phyloP scores from a whole-genome alignment of 2,329 filamentous ascomycete species.

The Alternaria brassicicola region DNA sequence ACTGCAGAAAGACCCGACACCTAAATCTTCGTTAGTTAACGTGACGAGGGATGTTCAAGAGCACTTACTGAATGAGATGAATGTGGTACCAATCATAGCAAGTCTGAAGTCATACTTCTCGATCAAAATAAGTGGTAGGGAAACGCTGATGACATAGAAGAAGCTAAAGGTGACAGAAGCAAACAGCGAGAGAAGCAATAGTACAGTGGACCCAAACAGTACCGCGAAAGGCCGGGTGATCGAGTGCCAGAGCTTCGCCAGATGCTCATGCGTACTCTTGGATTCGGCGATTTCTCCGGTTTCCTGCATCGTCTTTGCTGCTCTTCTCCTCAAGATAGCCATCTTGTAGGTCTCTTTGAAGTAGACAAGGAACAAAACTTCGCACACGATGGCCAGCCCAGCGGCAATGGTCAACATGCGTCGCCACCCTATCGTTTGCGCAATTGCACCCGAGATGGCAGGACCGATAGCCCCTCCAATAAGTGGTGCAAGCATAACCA shows the following conservation, averaged over 20 bases:
- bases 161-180: conserved; percentile 52
- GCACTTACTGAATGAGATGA: conserved; percentile 60
- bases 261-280: conserved; percentile 24
- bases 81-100: conserved; percentile 59
- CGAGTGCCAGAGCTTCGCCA: conserved; percentile 43
- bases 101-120: conserved; percentile 55
- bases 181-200: conserved; percentile 59
- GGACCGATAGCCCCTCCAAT: conserved; percentile 64
- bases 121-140: conserved; percentile 52
- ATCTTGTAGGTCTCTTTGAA: conserved; percentile 68
- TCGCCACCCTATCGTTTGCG: conserved; percentile 63
- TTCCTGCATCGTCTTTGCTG: conserved; percentile 26
- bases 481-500: conserved; percentile 63
- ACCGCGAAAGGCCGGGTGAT: conserved; percentile 52
- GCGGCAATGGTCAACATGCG: conserved; percentile 59
- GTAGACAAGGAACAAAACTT: conserved; percentile 58
- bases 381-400: conserved; percentile 56
- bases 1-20: conserved; percentile 56
- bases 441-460: conserved; percentile 61
- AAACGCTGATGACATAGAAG: conserved; percentile 56
- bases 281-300: conserved; percentile 11
- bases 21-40: conserved; percentile 30
- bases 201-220: conserved; percentile 57
- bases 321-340: conserved; percentile 54
- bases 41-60: neutral